Base-by-base conservation (phyloP, 2,329 filamentous ascomycete genomes). In the Fusarium sp. region DNA sequence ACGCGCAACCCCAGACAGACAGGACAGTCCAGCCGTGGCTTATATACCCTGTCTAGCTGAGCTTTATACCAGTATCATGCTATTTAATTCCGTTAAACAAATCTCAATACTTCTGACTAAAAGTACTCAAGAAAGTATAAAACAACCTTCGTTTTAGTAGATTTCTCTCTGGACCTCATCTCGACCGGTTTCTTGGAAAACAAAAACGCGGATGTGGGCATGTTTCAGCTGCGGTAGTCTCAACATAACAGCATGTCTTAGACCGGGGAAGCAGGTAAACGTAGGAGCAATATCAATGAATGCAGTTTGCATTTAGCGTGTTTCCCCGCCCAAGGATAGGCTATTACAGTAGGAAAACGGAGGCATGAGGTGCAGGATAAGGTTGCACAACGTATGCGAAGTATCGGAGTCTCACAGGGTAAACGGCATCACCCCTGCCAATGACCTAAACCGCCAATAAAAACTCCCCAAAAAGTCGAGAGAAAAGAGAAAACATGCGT, bases 401-500 rank as follows among this genome's bases (percentile, higher is more conserved):
- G 22, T 14, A 13, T 51, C 39, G 39, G 34, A 21, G 24, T 55
- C 33, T 54, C 47, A 38, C 56, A 34, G 21, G 42, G 40, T 17
- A n/a, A 33, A 21, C 10, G 14, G 10, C 9, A 17, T 33, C 11
- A 5, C n/a, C 44, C 28, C 10, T 11, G 8, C 11, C 8, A 7
- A 14, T 21, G 26, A 9, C 10, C 6, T 31, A 6, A 10, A 34
- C 11, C n/a, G 6, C 28, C n/a, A 33, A n/a, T 21, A 6, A 46
- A 46, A 34, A 46, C 7, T 46, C 44, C 22, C 22, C 14, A 47
- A 47, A 19, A 13, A 21, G 24, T 21, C 10, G 19, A 34, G 43
- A 47, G 57, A 36, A n/a, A 57, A 60, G 52, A 57, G 42, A 28
- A 34, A 57, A 57, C 47, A 24, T 31, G 34, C 34, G 2, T 36